A percentile compares a stretch with the other conserved stretches of the same genome.
Conservation (phyloP, 257 asterid species). For the Vinca minor region DNA sequence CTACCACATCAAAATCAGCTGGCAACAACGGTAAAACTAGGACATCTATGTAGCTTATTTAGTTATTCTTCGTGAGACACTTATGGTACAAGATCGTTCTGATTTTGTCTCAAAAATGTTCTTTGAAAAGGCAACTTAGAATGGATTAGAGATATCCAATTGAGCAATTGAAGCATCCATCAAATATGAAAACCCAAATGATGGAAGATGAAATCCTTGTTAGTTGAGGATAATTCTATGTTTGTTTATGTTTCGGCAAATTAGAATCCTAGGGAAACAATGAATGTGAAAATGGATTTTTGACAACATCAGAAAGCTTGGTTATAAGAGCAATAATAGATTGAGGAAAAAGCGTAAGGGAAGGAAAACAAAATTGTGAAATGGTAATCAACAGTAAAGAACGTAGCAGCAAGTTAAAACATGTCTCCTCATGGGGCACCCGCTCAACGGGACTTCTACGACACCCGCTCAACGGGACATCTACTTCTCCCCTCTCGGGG, state of each 20-base stretch:
- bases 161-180: background rate
- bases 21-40: background rate
- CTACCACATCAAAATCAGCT: background rate
- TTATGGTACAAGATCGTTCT: background rate
- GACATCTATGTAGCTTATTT: background rate
- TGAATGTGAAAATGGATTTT: background rate
- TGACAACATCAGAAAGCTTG: no score
- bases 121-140: background rate
- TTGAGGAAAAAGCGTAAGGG: no score
- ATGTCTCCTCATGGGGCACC: no score
- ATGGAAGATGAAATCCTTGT: background rate
- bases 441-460: no score
- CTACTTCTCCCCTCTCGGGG: no score
- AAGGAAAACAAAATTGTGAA: no score
- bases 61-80: background rate
- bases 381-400: no score
- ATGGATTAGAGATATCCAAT: no score
- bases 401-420: no score
- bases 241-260: background rate
- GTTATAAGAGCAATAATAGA: no score
- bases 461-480: no score
- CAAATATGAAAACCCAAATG: background rate
- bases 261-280: background rate
- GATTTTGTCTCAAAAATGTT: background rate
- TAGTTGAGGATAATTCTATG: background rate